These are phyloP conservation scores for Moesziomyces antarcticus DNA, from an alignment of 1,284 basidiomycete species.

Conservation along the genomic window DNA sequence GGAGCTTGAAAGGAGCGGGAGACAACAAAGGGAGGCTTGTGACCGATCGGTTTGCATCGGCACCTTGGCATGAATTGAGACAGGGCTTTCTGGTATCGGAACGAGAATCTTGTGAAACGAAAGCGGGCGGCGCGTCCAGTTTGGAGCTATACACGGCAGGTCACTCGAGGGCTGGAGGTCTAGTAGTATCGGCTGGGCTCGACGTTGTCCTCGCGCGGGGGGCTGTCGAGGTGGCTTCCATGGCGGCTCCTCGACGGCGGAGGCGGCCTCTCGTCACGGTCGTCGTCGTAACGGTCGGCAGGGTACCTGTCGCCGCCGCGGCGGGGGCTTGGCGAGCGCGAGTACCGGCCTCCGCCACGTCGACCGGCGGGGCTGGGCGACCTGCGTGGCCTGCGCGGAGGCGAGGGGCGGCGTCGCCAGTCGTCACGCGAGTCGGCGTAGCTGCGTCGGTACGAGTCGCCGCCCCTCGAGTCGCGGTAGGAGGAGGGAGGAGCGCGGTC, in stretches of 20 bases:
- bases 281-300: conserved; percentile 16
- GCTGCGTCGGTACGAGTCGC: conserved; percentile 35
- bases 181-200: conserved; percentile 43
- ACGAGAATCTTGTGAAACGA: background rate
- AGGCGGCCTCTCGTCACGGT: conserved; percentile 35
- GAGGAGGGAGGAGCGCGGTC: conserved; percentile 22
- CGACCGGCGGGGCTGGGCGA: conserved; percentile 36
- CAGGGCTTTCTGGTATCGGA: background rate
- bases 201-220: conserved; percentile 45
- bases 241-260: conserved; percentile 28
- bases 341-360: conserved; percentile 31
- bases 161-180: background rate
- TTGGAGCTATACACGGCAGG: too few species aligned
- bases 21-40: background rate
- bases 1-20: background rate
- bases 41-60: background rate
- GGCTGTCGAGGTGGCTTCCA: conserved; percentile 51
- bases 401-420: conserved; percentile 52
- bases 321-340: conserved; percentile 45
- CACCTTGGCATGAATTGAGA: background rate
- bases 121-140: background rate
- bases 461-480: conserved; percentile 25
- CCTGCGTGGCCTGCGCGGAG: conserved; percentile 33
- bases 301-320: conserved; percentile 21
- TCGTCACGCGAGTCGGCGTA: conserved; percentile 47